Conservation (phyloP, 208 protist genomes). For the Trypanosoma cruzi region DNA sequence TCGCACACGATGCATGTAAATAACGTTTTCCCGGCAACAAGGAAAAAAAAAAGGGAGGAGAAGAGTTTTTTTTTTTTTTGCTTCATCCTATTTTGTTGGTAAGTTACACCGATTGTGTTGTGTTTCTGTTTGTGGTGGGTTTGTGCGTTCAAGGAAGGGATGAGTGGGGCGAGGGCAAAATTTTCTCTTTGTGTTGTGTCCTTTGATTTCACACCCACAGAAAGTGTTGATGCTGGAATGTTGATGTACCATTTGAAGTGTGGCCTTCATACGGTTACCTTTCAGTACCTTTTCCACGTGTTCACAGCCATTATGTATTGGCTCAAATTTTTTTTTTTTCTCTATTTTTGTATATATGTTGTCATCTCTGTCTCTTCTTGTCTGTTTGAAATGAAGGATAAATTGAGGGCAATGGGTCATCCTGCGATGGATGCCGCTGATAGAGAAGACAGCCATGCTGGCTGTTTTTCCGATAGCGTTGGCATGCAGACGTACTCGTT, state of each 20-base stretch:
- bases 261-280: not conserved
- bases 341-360: not conserved
- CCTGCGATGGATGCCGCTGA: not conserved
- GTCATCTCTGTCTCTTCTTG: constrained; percentile 2
- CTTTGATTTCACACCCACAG: not conserved
- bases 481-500: constrained; percentile 32
- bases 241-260: not conserved
- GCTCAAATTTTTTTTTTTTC: not conserved
- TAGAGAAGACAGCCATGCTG: constrained; percentile 15
- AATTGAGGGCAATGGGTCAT: constrained; percentile 5
- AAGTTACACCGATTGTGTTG: too few relatives aligned
- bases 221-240: not conserved
- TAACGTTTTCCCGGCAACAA: constrained; percentile 7
- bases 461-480: constrained; percentile 16
- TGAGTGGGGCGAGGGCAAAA: not conserved
- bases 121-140: too few relatives aligned
- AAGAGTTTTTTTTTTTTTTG: too few relatives aligned
- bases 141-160: too few relatives aligned
- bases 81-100: too few relatives aligned
- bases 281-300: not conserved
- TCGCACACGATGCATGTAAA: constrained; percentile 11
- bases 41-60: constrained; percentile 1
- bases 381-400: constrained; percentile 9
- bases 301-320: too few relatives aligned
- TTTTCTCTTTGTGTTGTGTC: constrained; percentile 5